Evolutionary conservation across 2,329 filamentous ascomycete species (phyloP), one percentile per base, ranked within the genome.

Genomic region (Nannizziopsis arthrosporioides): DNA sequence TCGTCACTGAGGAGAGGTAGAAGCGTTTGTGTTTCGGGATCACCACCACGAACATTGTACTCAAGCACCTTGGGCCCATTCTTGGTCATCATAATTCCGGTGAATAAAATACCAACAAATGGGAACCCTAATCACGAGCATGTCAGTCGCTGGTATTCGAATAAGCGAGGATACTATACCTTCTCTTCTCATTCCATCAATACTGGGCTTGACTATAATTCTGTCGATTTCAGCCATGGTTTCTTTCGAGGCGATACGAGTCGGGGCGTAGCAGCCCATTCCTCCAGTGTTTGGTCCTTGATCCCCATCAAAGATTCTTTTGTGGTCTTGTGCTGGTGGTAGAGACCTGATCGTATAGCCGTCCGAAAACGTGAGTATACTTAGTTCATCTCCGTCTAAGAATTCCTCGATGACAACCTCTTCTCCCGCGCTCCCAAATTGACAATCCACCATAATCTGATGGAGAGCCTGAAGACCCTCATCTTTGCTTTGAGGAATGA

Each of bases 221-320:
- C 75, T 74, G 62, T 95, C 83, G 52, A 98, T 80, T 52, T 81
- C 75, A 14, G 82, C 82, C 14, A 92, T 75, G n/a, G 94, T 73
- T 52, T 82, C 78, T 44, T 80, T 77, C 0, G 82, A 84, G 27
- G 83, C 81, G 58, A 89, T 82, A 54, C 79, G 84, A 1, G 89
- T 93, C n/a, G 85, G 85, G 12, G 89, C 88, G 66, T 96, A 96
- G 63, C 88, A 94, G 44, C 92, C 92, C 92, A 96, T 96, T 36
- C 92, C 92, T 51, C 90, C 92, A 1, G 92, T 96, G 69, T 96
- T 96, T 34, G 88, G 85, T 1, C 92, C 92, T 43, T 78, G 75
- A 62, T 96, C 90, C 47, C 85, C 86, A 60, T 98, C 92, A 46
- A 84, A 85, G 55, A 93, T 88, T 53, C 88, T 80, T 76, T 98